Base-by-base conservation (phyloP, 208 protist genomes). In the Dictyostelium gargantuum region DNA sequence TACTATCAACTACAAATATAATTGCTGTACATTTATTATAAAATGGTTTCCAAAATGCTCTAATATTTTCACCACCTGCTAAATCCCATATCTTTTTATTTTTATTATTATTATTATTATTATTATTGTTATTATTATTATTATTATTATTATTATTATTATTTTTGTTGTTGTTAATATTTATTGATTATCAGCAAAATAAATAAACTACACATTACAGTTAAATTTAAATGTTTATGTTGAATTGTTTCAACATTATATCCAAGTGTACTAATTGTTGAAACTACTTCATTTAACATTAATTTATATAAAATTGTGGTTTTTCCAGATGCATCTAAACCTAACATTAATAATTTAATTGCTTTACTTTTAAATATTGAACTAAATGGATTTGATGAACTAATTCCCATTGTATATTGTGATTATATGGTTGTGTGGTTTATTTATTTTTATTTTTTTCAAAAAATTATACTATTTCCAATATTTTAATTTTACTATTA, bases 311-410 rank as follows among this genome's bases (percentile, higher is more conserved):
- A 94, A 52, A 98, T 93, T 48, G 98, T 99, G 23, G 99, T 99
- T 63, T 63, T 63, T 17, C 56, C 56, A 32, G 26, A 15, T 61
- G 97, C 98, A 96, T 99, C 99, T 46, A 99, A 97, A 44, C 99
- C 99, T 6, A 99, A 96, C 97, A 99, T 99, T 46, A 99, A 96
- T 84, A 99, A 99, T 48, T 98, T 97, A 73, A 99, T 97, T 15
- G 26, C 5, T 40, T 79, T 79, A 38, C 50, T 79, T 56, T 38
- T 56, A 79, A 79, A 79, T 10, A 79, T 48, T 48, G 35, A 46
- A 54, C 11, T 42, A 75, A 77, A 52, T 17, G 68, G 68, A 54
- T 52, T 77, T n/a, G 35, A 48, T 32, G n/a, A 40, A 13, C n/a
- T 23, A 6, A 32, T 35, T 35, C 73, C 73, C 73, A 79, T 79